Evolutionary conservation across 805 yeast species (phyloP), one percentile per base, ranked within the genome.

Genomic region (Candida dajiaensis): DNA sequence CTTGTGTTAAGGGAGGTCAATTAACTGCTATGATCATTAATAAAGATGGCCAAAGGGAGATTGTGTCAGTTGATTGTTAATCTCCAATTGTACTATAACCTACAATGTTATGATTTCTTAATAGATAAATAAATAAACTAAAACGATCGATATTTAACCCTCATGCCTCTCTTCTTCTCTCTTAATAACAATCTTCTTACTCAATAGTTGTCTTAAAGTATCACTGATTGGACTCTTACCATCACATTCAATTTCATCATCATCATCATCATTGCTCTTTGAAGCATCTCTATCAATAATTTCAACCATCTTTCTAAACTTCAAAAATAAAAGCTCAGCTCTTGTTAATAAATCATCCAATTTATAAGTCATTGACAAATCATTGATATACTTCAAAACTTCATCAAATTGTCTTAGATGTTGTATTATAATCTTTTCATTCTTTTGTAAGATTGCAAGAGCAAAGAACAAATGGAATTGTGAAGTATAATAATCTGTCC

Each of bases 381-480:
- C 97, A 66, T 94, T 94, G 79, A 92, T 85, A 62, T 85, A 94
- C 68, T 86, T 89, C 58, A 94, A 74, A 22, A 94, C 90, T 62
- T 92, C 96, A 61, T 94, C 98, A 67, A 94, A 92, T 50, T 82
- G 80, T 28, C 71, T 71, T 49, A 94, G 70, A 57, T 88, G 85
- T 37, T 81, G 78, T 51, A 83, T 79, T 26, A 92, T 86, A 37
- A 86, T 81, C 41, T 81, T 77, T 56, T 89, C 86, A 64, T 90
- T 83, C 56, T 88, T 89, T 58, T 92, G 95, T 41, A 94, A 71
- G n/a, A 94, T 82, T 0, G 96, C 94, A 54, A 92, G 69, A 18
- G 95, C 92, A 56, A 94, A 75, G 59, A 94, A 89, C 33, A 94
- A 66, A 55, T 89, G 95, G 63, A 84, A 90, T 63, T 94, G 97